Evolutionary conservation across 352 stramenopile genomes (phyloP), one percentile per base, ranked within the genome.

Genomic region (Phytophthora nicotianae): DNA sequence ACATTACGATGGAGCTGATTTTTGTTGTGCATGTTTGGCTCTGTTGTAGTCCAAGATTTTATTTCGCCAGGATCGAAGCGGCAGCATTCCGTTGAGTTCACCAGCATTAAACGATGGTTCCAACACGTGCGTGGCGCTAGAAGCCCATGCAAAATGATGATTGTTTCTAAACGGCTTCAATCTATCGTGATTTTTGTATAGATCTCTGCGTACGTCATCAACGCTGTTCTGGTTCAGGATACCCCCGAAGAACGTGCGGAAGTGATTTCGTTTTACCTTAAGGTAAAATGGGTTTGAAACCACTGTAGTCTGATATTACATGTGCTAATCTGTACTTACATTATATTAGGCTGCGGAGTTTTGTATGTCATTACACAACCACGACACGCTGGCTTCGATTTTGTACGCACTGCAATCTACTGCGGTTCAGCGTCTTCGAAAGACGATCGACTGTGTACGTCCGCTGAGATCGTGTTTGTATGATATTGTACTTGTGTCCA

Each of bases 351-450:
- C 72, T 38, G 86, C 88, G 6, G 81, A 95, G 17, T 77, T 78
- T 33, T 90, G 79, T 43, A 72, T 89, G 17, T 74, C 75, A 38
- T 74, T 95, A 21, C 81, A 88, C 45, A 96, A 96, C 48, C 91
- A 89, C 47, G 88, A 96, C 58, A 90, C 83, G 8, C 71, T 96
- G 11, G 86, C 87, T 48, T 81, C 88, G 5, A 93, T 96, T 52
- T 60, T 96, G 47, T 96, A 95, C 53, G 86, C 84, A 5, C 56
- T 96, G 17, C 86, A 96, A 68, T 96, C 88, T 11, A 96, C 88
- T 57, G 84, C 88, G n/a, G 81, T 96, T 5, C 87, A 95, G 46
- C 77, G 88, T 5, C 71, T 96, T 45, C 79, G 83, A 19, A 83
- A 77, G 23, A 86, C 88, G 3, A 83, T 95, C 50, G 75, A 91